A percentile compares a stretch with the other conserved stretches of the same genome.
phyloP scores from a whole-genome alignment of 768 basidiomycete species.

The Lentinus brumalis region DNA sequence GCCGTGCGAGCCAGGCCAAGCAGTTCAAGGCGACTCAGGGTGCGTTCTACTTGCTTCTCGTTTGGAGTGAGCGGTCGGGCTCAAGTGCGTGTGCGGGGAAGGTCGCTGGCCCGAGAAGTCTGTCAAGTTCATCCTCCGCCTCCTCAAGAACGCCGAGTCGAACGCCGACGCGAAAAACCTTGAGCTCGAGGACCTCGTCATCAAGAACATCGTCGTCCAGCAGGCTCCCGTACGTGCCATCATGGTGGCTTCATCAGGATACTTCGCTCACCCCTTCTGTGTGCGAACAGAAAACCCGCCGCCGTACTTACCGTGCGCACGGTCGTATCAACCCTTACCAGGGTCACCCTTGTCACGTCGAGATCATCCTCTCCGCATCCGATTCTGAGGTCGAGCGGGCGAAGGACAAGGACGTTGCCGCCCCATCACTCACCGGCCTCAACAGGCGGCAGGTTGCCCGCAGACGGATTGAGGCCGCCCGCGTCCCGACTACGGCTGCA shows the following conservation, averaged over 20 bases:
- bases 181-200: conserved; percentile 86
- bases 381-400: conserved; percentile 89
- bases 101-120: conserved; percentile 99
- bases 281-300: conserved; percentile 85
- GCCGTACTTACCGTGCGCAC: conserved; percentile 98
- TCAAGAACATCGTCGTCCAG: conserved; percentile 98
- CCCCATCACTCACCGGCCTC: conserved; percentile 58
- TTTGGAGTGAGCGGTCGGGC: not conserved
- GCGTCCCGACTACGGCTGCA: conserved; percentile 28
- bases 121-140: conserved; percentile 89
- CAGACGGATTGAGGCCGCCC: conserved; percentile 84
- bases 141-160: conserved; percentile 98
- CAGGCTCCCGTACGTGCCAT: conserved; percentile 88
- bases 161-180: conserved; percentile 98
- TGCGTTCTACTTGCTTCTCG: conserved; percentile 40
- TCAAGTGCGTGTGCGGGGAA: conserved; percentile 32
- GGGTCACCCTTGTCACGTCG: conserved; percentile 96
- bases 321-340: conserved; percentile 99
- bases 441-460: conserved; percentile 88
- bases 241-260: not conserved
- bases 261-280: not conserved
- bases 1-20: conserved; percentile 92
- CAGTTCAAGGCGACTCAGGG: conserved; percentile 97
- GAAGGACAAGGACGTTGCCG: conserved; percentile 73
- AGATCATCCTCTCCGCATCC: conserved; percentile 83